Evolutionary conservation across 352 stramenopile genomes (phyloP).

Genomic region (Globisporangium rhizosaccharum): DNA sequence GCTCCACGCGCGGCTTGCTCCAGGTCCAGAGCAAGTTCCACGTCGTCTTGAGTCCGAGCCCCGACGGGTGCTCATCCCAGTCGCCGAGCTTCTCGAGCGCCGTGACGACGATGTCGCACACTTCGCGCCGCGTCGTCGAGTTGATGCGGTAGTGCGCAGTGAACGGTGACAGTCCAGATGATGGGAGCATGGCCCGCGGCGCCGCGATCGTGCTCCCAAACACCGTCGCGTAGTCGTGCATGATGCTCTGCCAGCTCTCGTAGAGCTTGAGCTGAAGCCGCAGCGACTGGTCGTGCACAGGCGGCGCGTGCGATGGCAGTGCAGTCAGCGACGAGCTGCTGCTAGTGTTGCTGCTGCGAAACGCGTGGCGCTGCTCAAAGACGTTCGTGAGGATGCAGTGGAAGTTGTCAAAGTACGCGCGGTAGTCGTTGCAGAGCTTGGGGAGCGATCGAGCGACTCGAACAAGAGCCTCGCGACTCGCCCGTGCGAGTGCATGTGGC

Average conservation of each 20-base stretch:
- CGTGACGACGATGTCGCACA: constrained; percentile 76
- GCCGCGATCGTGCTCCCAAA: constrained; percentile 47
- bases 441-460: not conserved
- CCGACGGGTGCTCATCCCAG: constrained; percentile 76
- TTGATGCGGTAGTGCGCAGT: constrained; percentile 81
- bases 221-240: constrained; percentile 82
- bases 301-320: not conserved
- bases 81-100: constrained; percentile 48
- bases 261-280: constrained; percentile 75
- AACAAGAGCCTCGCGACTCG: not conserved
- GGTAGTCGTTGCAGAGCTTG: constrained; percentile 44
- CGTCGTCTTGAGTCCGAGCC: constrained; percentile 80
- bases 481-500: not conserved
- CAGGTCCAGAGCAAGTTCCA: constrained; percentile 92
- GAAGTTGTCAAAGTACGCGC: constrained; percentile 60
- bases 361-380: constrained; percentile 41
- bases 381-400: constrained; percentile 72
- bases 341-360: constrained; percentile 11
- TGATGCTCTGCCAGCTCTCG: constrained; percentile 77
- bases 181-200: constrained; percentile 26
- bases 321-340: not conserved
- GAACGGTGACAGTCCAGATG: constrained; percentile 28
- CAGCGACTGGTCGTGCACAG: constrained; percentile 41
- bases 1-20: constrained; percentile 81
- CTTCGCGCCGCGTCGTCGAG: constrained; percentile 62